Base-by-base conservation (phyloP, 495 filamentous ascomycete species). In the Penicillium crystallinum region DNA sequence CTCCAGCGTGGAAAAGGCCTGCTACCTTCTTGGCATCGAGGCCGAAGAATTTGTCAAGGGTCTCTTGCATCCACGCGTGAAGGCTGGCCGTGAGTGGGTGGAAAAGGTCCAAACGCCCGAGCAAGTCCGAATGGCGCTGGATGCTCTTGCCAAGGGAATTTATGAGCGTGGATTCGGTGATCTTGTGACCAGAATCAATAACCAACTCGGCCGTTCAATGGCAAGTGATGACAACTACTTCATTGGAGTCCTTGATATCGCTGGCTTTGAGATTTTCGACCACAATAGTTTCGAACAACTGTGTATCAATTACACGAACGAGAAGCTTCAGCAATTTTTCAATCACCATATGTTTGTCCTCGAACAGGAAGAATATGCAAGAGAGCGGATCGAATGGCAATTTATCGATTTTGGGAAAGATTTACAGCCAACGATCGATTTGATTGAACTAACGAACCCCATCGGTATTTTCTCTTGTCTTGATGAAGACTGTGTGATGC, bases 291-390 rank as follows among this genome's bases (percentile, higher is more conserved):
- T 99, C 59, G 95, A 99, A 69, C 95, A 99, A 66, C 81, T 99
- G 5, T 97, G 95, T 73, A 99, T 99, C 75, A 99, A 99, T 65
- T 99, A 97, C 71, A 97, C 95, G 51, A 99, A 99, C 67, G 95
- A 99, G 66, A 99, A 97, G 68, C 82, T 99, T 6, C 95, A 99
- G 65, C 95, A 99, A 57, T 99, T 97, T 67, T 99, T 99, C 79
- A 99, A 99, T 54, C 95, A 99, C 58, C 95, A 99, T 74, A 99
- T 99, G 95, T 99, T 99, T 66, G 95, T 99, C 18, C 72, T 99
- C 18, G 95, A 99, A 64, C 95, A 99, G 64, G 95, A 99, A 64
- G 95, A 99, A 68, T 99, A 99, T 69, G 91, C 95, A 14, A 73
- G 91, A 43, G 95, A 99, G 65, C 89, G 96, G 66, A 99, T 99